phyloP scores from a whole-genome alignment of 108 stramenopile genomes.

The Nannochloropsis salina region DNA sequence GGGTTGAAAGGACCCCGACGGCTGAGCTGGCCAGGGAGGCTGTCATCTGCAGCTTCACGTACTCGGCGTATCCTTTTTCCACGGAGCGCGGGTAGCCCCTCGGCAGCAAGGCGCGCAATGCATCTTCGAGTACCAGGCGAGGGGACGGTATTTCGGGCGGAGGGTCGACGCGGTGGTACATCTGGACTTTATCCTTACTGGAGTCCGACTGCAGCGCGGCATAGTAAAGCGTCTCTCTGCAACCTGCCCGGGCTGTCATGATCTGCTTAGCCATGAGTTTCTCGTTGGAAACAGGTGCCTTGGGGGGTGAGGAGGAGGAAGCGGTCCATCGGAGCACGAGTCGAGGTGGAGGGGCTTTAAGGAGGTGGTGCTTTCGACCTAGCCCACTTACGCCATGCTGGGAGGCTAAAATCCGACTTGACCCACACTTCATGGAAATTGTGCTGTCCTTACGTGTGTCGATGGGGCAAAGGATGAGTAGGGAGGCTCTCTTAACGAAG shows the following conservation, averaged over 20 bases:
- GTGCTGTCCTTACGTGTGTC: no score
- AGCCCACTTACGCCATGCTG: neutral
- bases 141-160: neutral
- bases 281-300: neutral
- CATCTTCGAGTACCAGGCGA: neutral
- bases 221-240: neutral
- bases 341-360: neutral
- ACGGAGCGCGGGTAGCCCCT: slow-evolving; percentile 7
- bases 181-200: neutral
- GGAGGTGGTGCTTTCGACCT: neutral
- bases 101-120: neutral
- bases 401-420: neutral
- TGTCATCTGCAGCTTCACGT: neutral
- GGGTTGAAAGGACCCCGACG: slow-evolving; percentile 78
- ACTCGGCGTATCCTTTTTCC: neutral
- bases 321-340: neutral
- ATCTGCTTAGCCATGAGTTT: slow-evolving; percentile 15
- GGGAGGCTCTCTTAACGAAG: no score
- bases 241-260: slow-evolving; percentile 16
- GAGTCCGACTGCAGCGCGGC: neutral
- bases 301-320: slow-evolving; percentile 2
- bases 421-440: no score
- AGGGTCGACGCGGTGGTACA: neutral
- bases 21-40: slow-evolving; percentile 42
- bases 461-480: no score